Base-by-base conservation (phyloP, 176 grass and related monocot species). In the Aegilops longissima region DNA sequence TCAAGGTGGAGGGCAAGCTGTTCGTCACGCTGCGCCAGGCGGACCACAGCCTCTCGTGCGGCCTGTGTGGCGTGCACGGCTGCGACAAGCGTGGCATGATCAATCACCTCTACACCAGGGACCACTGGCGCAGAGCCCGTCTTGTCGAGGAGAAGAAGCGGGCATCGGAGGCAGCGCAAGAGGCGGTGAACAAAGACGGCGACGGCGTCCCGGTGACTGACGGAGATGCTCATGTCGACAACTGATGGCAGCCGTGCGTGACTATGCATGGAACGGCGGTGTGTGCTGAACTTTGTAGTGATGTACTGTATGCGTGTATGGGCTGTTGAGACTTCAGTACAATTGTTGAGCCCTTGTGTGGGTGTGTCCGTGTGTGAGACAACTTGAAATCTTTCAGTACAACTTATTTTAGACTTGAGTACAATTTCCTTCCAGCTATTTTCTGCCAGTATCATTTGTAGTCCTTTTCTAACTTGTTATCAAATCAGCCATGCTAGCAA, bases 91-190 rank as follows among this genome's bases (percentile, higher is more conserved):
- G 40, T 2, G 17, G 16, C 66, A 90, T 90, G 80, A 0, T 83
- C 36, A 8, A 1, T 24, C 89, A 87, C 67, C 75, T 87, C 18
- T 90, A 87, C 85, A 80, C 89, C 24, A 9, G 3, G 40, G 40
- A 49, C 12, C 89, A 90, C 66, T 73, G 23, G 84, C 58, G 21
- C 1, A 83, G 40, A 12, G 84, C 59, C 23, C 42, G 10, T 21
- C 10, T 47, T 12, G 34, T 70, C 11, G 66, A 72, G 27, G 4
- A 63, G n/a, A 47, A 77, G 64, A 10, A 52, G 29, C 20, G 4
- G 25, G 67, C 23, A 18, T 9, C 3, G 13, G 25, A 34, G 12
- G 38, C 49, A 52, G 49, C 49, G 14, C 14, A 1, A 52, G 49
- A 52, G 49, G 54, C 6, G 2, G 18, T 58, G 54, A 58, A 21